phyloP scores from a whole-genome alignment of 257 asterid species.

The Hygrophila difformis region DNA sequence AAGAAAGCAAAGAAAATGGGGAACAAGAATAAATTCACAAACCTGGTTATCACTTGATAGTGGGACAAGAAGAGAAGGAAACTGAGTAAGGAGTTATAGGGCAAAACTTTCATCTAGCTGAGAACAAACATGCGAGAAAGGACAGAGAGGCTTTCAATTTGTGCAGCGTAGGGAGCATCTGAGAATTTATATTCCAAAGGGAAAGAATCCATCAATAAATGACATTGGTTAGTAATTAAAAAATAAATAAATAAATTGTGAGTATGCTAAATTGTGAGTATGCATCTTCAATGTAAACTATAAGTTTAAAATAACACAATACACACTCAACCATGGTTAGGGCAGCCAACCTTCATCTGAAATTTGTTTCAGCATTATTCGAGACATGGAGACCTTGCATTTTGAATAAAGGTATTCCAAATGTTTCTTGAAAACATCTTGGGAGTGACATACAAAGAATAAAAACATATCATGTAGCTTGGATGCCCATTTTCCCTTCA shows the following conservation, averaged over 20 bases:
- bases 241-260: too few species aligned
- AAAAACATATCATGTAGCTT: conserved; percentile 54
- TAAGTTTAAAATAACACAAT: background rate
- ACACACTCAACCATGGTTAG: background rate
- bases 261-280: too few species aligned
- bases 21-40: conserved; percentile 8
- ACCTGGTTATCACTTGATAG: conserved; percentile 79
- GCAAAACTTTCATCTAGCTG: conserved; percentile 43
- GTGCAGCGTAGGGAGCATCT: conserved; percentile 55
- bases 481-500: conserved; percentile 42
- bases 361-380: conserved; percentile 46
- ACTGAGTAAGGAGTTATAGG: conserved; percentile 40
- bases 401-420: conserved; percentile 41
- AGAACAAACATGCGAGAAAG: conserved; percentile 43
- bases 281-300: background rate
- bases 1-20: background rate
- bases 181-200: conserved; percentile 16
- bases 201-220: too few species aligned
- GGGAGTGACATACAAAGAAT: conserved; percentile 51
- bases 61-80: conserved; percentile 71
- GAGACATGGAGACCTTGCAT: conserved; percentile 36
- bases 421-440: conserved; percentile 46
- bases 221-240: too few species aligned
- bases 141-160: conserved; percentile 59
- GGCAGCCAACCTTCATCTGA: conserved; percentile 57